These are phyloP conservation scores for Sordariomycetes sp. DNA, from an alignment of 2,329 filamentous ascomycete species.

Conservation along the genomic window DNA sequence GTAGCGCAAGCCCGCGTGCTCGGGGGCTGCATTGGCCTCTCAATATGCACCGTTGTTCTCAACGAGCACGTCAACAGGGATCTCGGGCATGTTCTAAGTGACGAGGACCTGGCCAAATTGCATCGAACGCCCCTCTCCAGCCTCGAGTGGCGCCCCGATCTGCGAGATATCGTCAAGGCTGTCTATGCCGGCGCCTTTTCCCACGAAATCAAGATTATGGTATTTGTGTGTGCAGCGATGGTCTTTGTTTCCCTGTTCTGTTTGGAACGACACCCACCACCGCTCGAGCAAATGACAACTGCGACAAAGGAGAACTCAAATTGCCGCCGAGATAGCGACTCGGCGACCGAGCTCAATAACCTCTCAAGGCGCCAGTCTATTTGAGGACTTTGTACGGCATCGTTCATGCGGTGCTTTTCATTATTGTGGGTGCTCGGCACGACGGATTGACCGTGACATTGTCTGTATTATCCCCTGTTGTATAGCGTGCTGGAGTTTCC, in stretches of 20 bases:
- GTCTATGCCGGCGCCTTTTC: constrained; percentile 37
- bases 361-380: too few species aligned
- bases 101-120: constrained; percentile 27
- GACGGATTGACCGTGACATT: too few species aligned
- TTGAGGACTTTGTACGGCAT: too few species aligned
- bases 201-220: constrained; percentile 35
- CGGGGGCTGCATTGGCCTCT: constrained; percentile 50
- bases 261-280: constrained; percentile 29
- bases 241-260: constrained; percentile 33
- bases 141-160: constrained; percentile 20
- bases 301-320: constrained; percentile 17
- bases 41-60: constrained; percentile 49
- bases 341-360: constrained; percentile 25
- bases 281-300: constrained; percentile 20
- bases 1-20: constrained; percentile 51
- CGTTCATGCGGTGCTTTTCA: too few species aligned
- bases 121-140: constrained; percentile 33
- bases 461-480: too few species aligned
- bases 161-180: constrained; percentile 23
- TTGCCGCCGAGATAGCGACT: constrained; percentile 23
- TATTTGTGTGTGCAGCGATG: constrained; percentile 31
- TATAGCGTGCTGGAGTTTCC: too few species aligned
- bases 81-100: constrained; percentile 24
- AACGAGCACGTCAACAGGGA: constrained; percentile 31
- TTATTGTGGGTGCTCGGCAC: too few species aligned